Evolutionary conservation across 495 filamentous ascomycete species (phyloP), one percentile per base, ranked within the genome.

Genomic region (Viridothelium virens): DNA sequence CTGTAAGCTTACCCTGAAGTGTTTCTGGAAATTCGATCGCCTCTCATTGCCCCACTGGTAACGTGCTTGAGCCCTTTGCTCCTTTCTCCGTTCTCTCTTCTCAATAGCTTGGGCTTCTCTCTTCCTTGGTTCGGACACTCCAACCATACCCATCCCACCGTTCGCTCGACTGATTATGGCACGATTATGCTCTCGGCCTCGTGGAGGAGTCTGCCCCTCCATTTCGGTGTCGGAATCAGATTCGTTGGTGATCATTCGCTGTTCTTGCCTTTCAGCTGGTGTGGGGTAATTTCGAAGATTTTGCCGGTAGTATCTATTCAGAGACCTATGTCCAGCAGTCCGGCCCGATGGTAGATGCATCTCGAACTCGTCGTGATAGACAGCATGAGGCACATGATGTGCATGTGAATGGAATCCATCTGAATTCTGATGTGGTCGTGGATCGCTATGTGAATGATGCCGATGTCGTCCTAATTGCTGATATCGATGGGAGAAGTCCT

Each of bases 321-420:
- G 79, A 7, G 90, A 92, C 64, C 94, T 86, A 74, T 97, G 95
- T 50, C 94, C 94, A 44, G 91, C 92, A n/a, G 88, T 88, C 65
- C 87, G 85, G 39, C 94, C 94, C 18, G 88, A 89, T 2, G 93
- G 93, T n/a, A 98, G 85, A 73, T 97, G 91, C 18, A 98, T 83
- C 76, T 97, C 95, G 72, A 89, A 91, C 36, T 97, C 94, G 66
- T 91, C 88, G 70, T 93, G 86, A 76, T 91, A 96, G 56, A 90
- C 87, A 4, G 91, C 87, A 63, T 85, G 83, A 4, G 79, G 79
- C 33, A 78, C 76, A 34, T 76, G 69, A 63, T 86, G 84, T 11
- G 86, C 86, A 73, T 89, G 88, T 2, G 85, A 87, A 71, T 92
- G 90, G 74, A 79, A 91, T 38, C 89, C 89, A 69, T 91, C 89